Base-by-base conservation (phyloP, 208 protist genomes). In the Wallacemonas sp. region DNA sequence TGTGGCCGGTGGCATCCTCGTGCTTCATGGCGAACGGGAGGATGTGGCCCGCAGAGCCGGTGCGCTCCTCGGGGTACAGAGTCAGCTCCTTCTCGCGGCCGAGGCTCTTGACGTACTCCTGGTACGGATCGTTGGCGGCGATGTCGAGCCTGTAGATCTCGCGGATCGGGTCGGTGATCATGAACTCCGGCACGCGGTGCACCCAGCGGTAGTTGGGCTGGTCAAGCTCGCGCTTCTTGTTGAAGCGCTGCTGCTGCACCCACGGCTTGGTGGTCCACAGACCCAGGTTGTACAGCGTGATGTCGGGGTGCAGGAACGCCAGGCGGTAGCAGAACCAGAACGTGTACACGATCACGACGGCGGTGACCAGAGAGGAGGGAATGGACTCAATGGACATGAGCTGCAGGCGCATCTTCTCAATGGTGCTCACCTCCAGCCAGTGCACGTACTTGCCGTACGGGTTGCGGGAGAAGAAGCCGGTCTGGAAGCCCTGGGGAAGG, bases 401-500 rank as follows among this genome's bases (percentile, higher is more conserved):
- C 75, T 89, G 84, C 50, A 92, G 15, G 39, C 84, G 81, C 59
- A 91, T 74, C 73, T 94, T 94, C 69, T 91, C 83, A 41, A 89
- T 89, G 17, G 79, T 87, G 75, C 83, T 92, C 57, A 91, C 84
- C 78, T 94, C 88, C 32, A 94, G 83, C 85, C 88, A 94, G 71
- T 94, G 88, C 63, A 91, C 81, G 72, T 88, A 86, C 54, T 75
- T 79, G 52, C 84, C 84, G 63, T 87, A 86, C 34, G 88, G 88
- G 76, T 93, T 93, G 71, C 81, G 83, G 32, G 79, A 80, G 73
- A 86, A 89, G 73, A 93, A 89, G 66, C 84, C 84, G 30, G 73
- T 78, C 9, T 81, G 26, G 66, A 89, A 72, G 29, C 87, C 83
- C 50, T 76, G 73, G 2, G 87, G 87, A 0, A 89, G 76, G 34